Conservation (phyloP, 495 filamentous ascomycete species). For the Mytilinidion resinicola region DNA sequence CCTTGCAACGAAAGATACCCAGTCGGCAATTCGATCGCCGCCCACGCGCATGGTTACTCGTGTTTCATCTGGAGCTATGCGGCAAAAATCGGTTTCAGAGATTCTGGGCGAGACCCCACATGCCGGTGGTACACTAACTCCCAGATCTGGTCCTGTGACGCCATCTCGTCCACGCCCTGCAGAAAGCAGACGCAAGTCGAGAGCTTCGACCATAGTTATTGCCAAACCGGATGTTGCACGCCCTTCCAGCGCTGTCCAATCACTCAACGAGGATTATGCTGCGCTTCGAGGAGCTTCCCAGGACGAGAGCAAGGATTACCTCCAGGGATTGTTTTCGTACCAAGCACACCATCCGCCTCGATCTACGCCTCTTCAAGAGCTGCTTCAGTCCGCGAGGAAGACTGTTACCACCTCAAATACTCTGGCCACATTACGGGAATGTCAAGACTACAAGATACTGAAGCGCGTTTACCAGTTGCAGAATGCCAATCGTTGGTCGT, state of each 20-base stretch:
- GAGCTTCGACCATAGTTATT: conserved; percentile 75
- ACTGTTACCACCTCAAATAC: conserved; percentile 74
- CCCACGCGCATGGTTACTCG: conserved; percentile 55
- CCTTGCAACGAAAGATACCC: background rate
- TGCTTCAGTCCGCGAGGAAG: conserved; percentile 71
- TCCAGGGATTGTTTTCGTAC: conserved; percentile 69
- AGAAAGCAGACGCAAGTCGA: conserved; percentile 57
- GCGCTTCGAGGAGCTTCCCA: conserved; percentile 46
- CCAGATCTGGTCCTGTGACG: conserved; percentile 26
- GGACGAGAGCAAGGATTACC: conserved; percentile 64
- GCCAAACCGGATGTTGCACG: conserved; percentile 47
- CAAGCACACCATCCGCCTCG: conserved; percentile 56
- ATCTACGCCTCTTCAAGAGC: conserved; percentile 57
- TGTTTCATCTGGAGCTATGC: conserved; percentile 60
- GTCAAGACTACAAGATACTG: conserved; percentile 75
- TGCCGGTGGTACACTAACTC: conserved; percentile 39
- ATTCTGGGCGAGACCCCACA: conserved; percentile 51
- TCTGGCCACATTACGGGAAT: conserved; percentile 67
- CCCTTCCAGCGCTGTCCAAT: conserved; percentile 10
- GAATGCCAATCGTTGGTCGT: conserved; percentile 79
- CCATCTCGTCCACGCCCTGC: conserved; percentile 25
- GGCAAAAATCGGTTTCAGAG: conserved; percentile 68
- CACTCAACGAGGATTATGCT: conserved; percentile 37
- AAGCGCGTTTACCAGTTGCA: conserved; percentile 83
- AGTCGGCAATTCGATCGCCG: conserved; percentile 1